These are phyloP conservation scores for Mucor velutinosus DNA, from an alignment of 371 early-diverging fungal species.

Conservation along the genomic window DNA sequence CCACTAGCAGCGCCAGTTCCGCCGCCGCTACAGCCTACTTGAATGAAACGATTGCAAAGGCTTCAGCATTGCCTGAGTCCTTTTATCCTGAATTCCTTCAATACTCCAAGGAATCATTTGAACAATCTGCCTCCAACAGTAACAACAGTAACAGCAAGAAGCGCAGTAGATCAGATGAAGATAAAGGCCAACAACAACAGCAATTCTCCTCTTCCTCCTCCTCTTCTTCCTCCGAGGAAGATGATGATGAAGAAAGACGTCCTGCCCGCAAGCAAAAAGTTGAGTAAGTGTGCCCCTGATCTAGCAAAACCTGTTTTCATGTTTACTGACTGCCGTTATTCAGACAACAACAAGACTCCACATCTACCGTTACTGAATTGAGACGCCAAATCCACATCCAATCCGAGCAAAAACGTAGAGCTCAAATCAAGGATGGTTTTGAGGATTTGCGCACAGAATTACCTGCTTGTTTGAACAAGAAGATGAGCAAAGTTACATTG, in stretches of 20 bases:
- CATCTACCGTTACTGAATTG: constrained; percentile 31
- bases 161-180: constrained; percentile 16
- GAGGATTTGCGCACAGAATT: constrained; percentile 47
- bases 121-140: constrained; percentile 25
- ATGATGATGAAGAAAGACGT: constrained; percentile 9
- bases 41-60: constrained; percentile 45
- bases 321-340: not conserved
- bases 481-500: constrained; percentile 49
- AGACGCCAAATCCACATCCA: constrained; percentile 56
- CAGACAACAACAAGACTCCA: constrained; percentile 6
- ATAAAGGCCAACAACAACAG: not conserved
- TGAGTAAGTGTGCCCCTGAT: constrained; percentile 15
- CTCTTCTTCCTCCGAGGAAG: constrained; percentile 10
- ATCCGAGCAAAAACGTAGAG: constrained; percentile 55
- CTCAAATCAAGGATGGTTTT: constrained; percentile 56
- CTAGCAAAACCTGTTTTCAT: not conserved
- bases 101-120: constrained; percentile 49
- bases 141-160: constrained; percentile 11
- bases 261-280: constrained; percentile 21
- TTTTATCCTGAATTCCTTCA: constrained; percentile 52
- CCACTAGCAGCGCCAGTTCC: constrained; percentile 26
- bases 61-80: constrained; percentile 45
- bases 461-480: constrained; percentile 48
- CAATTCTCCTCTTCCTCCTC: constrained; percentile 8
- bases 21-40: constrained; percentile 32